Conservation (phyloP, 169 alveolate species). For the Neospora caninum region DNA sequence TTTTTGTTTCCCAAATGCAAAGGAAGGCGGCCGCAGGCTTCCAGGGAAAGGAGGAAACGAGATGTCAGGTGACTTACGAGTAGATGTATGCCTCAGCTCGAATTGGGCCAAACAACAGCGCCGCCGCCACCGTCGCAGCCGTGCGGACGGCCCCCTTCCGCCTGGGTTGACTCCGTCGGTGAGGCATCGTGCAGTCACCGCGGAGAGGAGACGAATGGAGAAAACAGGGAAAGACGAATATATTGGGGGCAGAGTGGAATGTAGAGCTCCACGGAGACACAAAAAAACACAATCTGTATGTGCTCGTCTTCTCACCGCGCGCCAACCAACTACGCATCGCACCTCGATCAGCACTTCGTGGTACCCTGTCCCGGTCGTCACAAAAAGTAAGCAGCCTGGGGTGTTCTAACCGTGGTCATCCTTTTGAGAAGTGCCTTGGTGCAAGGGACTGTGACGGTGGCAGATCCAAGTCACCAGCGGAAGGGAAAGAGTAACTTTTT, state of each 20-base stretch:
- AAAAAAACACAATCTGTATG: neutral
- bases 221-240: neutral
- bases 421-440: neutral
- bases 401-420: neutral
- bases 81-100: neutral
- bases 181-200: slow-evolving; percentile 1
- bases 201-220: neutral
- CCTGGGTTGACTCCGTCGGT: neutral
- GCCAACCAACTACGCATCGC: neutral
- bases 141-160: neutral
- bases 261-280: neutral
- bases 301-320: neutral
- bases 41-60: neutral
- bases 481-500: no score
- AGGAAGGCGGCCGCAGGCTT: neutral
- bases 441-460: neutral
- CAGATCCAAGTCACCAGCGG: neutral
- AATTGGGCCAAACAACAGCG: neutral
- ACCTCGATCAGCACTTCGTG: neutral
- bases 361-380: neutral
- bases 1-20: no score
- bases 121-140: neutral
- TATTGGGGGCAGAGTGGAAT: no score
- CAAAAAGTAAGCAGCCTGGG: neutral
- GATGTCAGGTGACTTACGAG: neutral